A percentile compares a stretch with the other conserved stretches of the same genome.
Evolutionary conservation across 2,329 filamentous ascomycete species (phyloP).

Genomic region (Arthroderma sp.): DNA sequence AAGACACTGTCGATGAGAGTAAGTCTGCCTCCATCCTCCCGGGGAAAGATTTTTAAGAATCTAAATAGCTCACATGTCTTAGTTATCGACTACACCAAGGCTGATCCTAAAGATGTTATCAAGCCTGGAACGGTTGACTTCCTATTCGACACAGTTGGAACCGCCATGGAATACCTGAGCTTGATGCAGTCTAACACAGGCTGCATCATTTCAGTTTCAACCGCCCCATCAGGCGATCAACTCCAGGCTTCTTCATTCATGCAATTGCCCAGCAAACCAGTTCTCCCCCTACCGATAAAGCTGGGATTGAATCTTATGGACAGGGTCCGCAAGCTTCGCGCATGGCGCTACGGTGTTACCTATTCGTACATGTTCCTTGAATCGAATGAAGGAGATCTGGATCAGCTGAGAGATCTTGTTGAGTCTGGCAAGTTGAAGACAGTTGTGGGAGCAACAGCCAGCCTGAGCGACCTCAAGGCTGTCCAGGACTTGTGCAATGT

Average conservation of each 20-base stretch:
- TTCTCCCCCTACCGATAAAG: constrained; percentile 13
- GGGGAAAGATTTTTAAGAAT: neutral
- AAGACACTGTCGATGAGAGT: constrained; percentile 35
- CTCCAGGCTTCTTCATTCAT: constrained; percentile 15
- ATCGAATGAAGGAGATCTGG: constrained; percentile 30
- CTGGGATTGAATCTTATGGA: constrained; percentile 23
- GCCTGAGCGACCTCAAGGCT: constrained; percentile 32
- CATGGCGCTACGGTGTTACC: constrained; percentile 33
- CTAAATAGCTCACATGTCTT: neutral
- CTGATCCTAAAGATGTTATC: constrained; percentile 26
- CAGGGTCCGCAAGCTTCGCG: constrained; percentile 28
- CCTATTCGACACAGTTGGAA: constrained; percentile 37
- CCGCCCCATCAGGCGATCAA: constrained; percentile 22
- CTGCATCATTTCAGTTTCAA: constrained; percentile 25
- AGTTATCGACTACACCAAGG: constrained; percentile 39
- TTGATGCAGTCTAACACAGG: constrained; percentile 28
- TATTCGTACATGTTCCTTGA: constrained; percentile 35
- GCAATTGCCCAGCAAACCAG: constrained; percentile 15
- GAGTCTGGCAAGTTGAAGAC: constrained; percentile 32
- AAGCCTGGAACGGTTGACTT: constrained; percentile 36
- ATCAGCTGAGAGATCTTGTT: constrained; percentile 29
- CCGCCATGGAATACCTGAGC: constrained; percentile 30
- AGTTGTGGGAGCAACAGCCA: constrained; percentile 30
- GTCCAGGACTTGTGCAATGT: constrained; percentile 31
- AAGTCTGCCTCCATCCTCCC: neutral